Percentiles rank a stretch among this genome's conserved stretches.
Evolutionary conservation across 306 rosid species (phyloP).

Genomic region (Potentilla sterilis): DNA sequence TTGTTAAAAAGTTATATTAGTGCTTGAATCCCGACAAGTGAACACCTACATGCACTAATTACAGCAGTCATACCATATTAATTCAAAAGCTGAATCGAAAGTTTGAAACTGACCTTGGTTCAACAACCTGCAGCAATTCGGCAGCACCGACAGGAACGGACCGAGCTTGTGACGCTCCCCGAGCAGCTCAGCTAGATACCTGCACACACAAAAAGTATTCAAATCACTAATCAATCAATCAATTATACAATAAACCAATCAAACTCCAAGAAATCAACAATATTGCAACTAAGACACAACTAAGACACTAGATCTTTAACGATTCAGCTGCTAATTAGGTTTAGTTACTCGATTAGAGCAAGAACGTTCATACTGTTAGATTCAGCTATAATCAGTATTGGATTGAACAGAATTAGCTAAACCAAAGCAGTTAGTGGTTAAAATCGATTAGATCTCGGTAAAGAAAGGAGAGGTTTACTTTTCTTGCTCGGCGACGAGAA

Average conservation of each 20-base stretch:
- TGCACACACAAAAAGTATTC: conserved; percentile 17
- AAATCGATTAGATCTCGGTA: conserved; percentile 16
- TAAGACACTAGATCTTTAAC: neutral
- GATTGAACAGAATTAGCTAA: neutral
- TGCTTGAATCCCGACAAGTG: conserved; percentile 5
- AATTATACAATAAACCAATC: neutral
- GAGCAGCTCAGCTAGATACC: conserved; percentile 72
- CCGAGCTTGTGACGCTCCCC: conserved; percentile 76
- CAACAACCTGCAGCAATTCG: conserved; percentile 59
- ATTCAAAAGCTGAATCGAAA: neutral
- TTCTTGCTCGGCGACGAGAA: conserved; percentile 69
- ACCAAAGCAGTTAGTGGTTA: neutral
- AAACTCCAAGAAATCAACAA: neutral
- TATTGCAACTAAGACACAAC: neutral
- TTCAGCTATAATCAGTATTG: neutral
- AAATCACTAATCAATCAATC: neutral
- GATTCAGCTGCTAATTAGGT: neutral
- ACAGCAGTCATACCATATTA: conserved; percentile 19
- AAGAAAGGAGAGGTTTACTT: conserved; percentile 37
- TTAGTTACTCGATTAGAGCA: neutral
- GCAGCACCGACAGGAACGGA: conserved; percentile 81
- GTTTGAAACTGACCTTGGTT: conserved; percentile 75
- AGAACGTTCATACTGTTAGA: neutral
- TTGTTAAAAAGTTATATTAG: neutral
- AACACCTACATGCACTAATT: conserved; percentile 15